These are phyloP conservation scores for Claviceps paspali DNA, from an alignment of 2,329 filamentous ascomycete genomes.

Conservation along the genomic window DNA sequence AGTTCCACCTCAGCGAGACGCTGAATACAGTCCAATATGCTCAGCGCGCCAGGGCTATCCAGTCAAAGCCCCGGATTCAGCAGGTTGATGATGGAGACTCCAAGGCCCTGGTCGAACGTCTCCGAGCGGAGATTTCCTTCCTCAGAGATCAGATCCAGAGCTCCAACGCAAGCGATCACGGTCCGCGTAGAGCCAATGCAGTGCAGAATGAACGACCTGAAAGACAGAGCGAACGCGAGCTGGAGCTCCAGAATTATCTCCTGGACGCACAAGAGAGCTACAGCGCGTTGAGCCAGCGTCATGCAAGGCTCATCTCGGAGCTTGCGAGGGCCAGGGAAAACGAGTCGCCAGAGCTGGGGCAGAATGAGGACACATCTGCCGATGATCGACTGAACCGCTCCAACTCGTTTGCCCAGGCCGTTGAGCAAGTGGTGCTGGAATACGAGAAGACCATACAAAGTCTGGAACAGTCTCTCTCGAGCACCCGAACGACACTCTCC, in stretches of 20 bases:
- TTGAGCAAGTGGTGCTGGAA: constrained; percentile 90
- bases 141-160: constrained; percentile 85
- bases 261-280: constrained; percentile 93
- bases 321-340: constrained; percentile 73
- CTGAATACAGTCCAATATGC: constrained; percentile 96
- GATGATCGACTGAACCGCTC: constrained; percentile 87
- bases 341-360: constrained; percentile 42
- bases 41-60: constrained; percentile 86
- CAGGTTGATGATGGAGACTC: constrained; percentile 88
- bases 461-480: constrained; percentile 80
- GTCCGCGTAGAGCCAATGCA: constrained; percentile 35
- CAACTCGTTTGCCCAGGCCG: constrained; percentile 87
- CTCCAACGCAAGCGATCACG: constrained; percentile 47
- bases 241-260: constrained; percentile 84
- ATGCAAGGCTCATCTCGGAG: constrained; percentile 90
- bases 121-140: constrained; percentile 88
- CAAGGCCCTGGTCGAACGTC: constrained; percentile 78
- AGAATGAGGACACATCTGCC: constrained; percentile 42
- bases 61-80: constrained; percentile 94
- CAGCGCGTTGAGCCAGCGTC: constrained; percentile 73
- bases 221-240: constrained; percentile 68
- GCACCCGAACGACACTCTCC: constrained; percentile 69
- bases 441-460: constrained; percentile 98
- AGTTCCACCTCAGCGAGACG: constrained; percentile 95
- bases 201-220: constrained; percentile 57